Evolutionary conservation across 305 asterid species (phyloP).

Genomic region (Andrographis paniculata): DNA sequence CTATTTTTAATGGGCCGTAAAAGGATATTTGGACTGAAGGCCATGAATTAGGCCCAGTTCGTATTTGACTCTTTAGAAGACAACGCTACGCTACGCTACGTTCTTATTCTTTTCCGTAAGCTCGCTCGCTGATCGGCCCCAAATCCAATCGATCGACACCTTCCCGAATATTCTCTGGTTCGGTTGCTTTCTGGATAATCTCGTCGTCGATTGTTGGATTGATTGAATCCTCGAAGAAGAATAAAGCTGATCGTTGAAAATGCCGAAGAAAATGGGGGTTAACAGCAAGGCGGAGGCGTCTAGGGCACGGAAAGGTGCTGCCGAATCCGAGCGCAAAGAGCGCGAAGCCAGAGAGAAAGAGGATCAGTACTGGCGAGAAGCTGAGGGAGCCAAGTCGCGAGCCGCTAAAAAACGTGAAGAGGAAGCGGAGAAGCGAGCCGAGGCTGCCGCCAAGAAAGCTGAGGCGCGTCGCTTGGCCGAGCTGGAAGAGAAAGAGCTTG

Average conservation of each 20-base stretch:
- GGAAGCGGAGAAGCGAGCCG: slow-evolving; percentile 81
- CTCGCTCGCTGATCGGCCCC: too few species aligned
- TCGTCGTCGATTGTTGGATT: too few species aligned
- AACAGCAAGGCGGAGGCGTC: slow-evolving; percentile 90
- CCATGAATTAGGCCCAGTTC: too few species aligned
- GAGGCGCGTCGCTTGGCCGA: slow-evolving; percentile 87
- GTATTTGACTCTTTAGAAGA: too few species aligned
- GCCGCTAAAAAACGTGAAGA: slow-evolving; percentile 93
- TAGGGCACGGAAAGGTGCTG: slow-evolving; percentile 65
- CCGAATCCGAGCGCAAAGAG: slow-evolving; percentile 72
- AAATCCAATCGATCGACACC: too few species aligned
- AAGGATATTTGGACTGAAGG: too few species aligned
- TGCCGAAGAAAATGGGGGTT: slow-evolving; percentile 95
- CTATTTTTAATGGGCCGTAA: too few species aligned
- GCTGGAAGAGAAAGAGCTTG: slow-evolving; percentile 73
- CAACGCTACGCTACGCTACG: too few species aligned
- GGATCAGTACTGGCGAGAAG: slow-evolving; percentile 90
- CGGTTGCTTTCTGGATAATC: too few species aligned
- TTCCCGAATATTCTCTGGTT: too few species aligned
- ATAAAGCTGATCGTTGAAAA: slow-evolving; percentile 18
- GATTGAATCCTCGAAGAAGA: too few species aligned
- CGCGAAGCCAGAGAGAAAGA: slow-evolving; percentile 71
- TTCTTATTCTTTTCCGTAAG: too few species aligned
- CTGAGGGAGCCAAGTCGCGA: slow-evolving; percentile 80
- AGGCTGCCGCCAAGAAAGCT: slow-evolving; percentile 63